Conservation (phyloP, 2,329 filamentous ascomycete species). For the Ilyonectria robusta region DNA sequence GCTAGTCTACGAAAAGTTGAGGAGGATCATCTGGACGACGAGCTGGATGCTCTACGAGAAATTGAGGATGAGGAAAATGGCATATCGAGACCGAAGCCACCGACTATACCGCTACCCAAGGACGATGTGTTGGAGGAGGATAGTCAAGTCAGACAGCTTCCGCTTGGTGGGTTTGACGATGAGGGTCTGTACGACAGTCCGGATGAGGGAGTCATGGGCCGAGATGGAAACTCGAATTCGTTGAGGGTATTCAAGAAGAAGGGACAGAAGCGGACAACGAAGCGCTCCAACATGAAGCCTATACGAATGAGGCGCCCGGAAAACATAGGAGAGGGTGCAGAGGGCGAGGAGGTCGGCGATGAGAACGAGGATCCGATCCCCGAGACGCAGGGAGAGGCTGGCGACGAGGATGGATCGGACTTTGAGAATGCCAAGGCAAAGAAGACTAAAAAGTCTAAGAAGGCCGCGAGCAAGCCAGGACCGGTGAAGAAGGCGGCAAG, state of each 20-base stretch:
- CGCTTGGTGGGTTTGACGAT: conserved; percentile 75
- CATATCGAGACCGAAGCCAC: conserved; percentile 38
- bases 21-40: conserved; percentile 79
- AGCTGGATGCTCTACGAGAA: conserved; percentile 81
- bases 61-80: conserved; percentile 68
- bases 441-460: conserved; percentile 32
- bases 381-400: conserved; percentile 46
- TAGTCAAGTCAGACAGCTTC: conserved; percentile 57
- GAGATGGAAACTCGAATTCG: conserved; percentile 73
- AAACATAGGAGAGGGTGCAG: conserved; percentile 46
- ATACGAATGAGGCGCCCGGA: conserved; percentile 63
- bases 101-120: conserved; percentile 43
- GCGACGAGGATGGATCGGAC: conserved; percentile 39
- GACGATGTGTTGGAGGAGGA: conserved; percentile 61
- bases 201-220: conserved; percentile 64
- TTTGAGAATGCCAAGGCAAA: conserved; percentile 36
- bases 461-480: conserved; percentile 53
- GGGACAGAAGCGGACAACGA: conserved; percentile 84
- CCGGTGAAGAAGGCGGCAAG: conserved; percentile 66
- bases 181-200: conserved; percentile 71
- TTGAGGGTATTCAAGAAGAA: conserved; percentile 83
- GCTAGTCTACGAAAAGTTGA: conserved; percentile 78
- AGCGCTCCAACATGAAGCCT: conserved; percentile 75
- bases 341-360: conserved; percentile 49
- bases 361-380: conserved; percentile 55